Percentiles rank a stretch among this genome's conserved stretches.
Conservation (phyloP, 2,329 filamentous ascomycete species). For the Gremmenia infestans region DNA sequence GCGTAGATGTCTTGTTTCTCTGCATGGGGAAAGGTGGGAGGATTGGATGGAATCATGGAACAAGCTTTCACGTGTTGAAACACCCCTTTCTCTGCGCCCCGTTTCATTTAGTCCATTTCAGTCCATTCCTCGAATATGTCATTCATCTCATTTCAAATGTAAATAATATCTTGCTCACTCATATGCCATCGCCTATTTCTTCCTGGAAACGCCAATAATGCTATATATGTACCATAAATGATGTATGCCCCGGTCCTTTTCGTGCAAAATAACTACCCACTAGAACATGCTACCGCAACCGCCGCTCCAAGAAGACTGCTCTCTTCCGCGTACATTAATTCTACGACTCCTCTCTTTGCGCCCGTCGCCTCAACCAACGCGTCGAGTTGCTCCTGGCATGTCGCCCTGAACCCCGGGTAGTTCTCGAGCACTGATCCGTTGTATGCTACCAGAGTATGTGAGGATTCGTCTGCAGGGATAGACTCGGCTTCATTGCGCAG, state of each 20-base stretch:
- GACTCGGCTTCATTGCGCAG: conserved; percentile 45
- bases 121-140: no score
- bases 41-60: no score
- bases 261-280: conserved; percentile 7
- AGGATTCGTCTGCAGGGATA: conserved; percentile 27
- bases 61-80: no score
- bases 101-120: no score
- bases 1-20: no score
- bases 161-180: not conserved
- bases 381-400: conserved; percentile 60
- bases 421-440: conserved; percentile 77
- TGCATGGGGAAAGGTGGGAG: no score
- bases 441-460: conserved; percentile 62
- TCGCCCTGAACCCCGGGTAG: conserved; percentile 62
- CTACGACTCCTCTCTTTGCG: conserved; percentile 42
- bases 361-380: conserved; percentile 45
- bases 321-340: conserved; percentile 65
- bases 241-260: not conserved
- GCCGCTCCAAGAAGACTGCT: conserved; percentile 72
- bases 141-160: not conserved
- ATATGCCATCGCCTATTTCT: not conserved
- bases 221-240: conserved; percentile 6
- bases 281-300: conserved; percentile 53
- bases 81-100: no score
- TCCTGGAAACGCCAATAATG: conserved; percentile 11